Evolutionary conservation across 495 filamentous ascomycete genomes (phyloP), one percentile per base, ranked within the genome.

Genomic region (Staphylotrichum tortipilum): DNA sequence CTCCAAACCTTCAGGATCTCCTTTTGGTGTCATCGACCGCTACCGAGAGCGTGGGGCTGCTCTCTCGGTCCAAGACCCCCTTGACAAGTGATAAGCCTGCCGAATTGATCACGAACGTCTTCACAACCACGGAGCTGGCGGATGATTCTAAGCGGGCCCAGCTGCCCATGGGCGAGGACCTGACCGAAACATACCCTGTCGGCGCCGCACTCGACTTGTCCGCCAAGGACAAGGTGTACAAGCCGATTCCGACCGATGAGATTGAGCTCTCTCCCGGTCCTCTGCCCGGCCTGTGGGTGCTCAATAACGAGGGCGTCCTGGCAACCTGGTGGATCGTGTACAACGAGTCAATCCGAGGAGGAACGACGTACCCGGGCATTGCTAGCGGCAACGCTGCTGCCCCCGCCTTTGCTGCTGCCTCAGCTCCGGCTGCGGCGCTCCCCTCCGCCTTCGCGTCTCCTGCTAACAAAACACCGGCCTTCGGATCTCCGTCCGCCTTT

Each of bases 301-400:
- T 99, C 3, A 97, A 92, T 51, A 80, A 95, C 60, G 88, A 96
- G 56, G 92, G 92, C 24, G 71, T 94, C 9, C 72, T 99, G 7
- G 77, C 76, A 19, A 73, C 82, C 17, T 99, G 94, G 94, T 95
- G 89, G 83, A 68, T 96, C 42, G 72, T 96, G 31, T 95, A 96
- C 62, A 78, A 83, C 30, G 89, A 95, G 23, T 85, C 94, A 2
- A 81, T 99, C 47, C 76, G 83, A 41, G 72, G 82, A 56, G 79
- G 81, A 0, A 77, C 79, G 11, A 76, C 79, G 0, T 97, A 92
- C 62, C 75, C 81, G 17, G 84, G 84, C 3, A 70, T 95, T 40
- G 69, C 71, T 44, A 71, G 74, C 55, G 66, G 60, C 36, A 58
- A 65, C 54, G 41, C 54, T 35, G 39, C 55, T 38, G 38, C 56